phyloP scores from a whole-genome alignment of 306 rosid species.

The Rosa rugosa region DNA sequence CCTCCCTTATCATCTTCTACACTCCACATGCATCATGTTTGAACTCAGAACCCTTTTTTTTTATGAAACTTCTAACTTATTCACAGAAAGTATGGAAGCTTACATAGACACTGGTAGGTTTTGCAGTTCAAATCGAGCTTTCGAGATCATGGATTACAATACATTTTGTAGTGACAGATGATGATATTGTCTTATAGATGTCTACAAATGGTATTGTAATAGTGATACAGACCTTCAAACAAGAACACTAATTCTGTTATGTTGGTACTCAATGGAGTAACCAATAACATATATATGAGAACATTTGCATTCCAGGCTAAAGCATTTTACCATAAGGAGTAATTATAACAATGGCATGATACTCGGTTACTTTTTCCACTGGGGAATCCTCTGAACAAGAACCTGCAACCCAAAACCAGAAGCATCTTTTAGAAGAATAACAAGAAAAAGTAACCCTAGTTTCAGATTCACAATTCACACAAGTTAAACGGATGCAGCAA shows the following conservation, averaged over 20 bases:
- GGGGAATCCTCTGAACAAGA: constrained; percentile 52
- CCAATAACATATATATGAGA: neutral
- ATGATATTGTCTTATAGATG: neutral
- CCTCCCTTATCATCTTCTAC: constrained; percentile 19
- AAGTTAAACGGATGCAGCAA: neutral
- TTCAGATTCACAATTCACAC: neutral
- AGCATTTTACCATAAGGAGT: neutral
- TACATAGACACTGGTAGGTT: neutral
- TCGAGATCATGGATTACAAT: neutral
- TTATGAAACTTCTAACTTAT: neutral
- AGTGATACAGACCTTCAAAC: neutral
- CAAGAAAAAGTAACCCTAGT: neutral
- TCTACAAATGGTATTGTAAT: neutral
- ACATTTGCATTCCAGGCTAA: neutral
- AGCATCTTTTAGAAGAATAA: neutral
- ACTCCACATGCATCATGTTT: neutral
- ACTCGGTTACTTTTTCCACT: constrained; percentile 45
- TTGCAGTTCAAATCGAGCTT: neutral
- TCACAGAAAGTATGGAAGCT: neutral
- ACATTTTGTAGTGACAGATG: neutral
- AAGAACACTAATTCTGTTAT: neutral
- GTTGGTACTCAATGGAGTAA: neutral
- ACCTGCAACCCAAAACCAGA: constrained; percentile 33
- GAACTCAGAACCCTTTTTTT: neutral
- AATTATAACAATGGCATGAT: neutral